Base-by-base conservation (phyloP, 345 rosid species). In the Hibiscus tridactylites region DNA sequence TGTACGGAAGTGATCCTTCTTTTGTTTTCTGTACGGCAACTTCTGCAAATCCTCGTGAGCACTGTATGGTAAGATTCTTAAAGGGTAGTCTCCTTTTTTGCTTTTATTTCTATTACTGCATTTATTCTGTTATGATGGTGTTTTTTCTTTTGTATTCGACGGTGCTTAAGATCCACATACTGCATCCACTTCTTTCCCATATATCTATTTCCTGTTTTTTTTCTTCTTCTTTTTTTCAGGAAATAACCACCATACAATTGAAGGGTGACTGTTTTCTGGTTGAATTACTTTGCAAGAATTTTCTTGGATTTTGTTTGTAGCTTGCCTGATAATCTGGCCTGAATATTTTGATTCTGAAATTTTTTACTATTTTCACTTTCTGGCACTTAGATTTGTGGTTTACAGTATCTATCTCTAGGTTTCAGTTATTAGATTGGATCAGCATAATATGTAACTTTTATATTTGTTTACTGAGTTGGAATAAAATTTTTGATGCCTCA, bases 1-100 rank as follows among this genome's bases (percentile, higher is more conserved):
- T 87, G 35, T 91, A 94, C 83, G 93, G 91, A 31, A 78, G 81
- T 71, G 82, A 84, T 79, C 98, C 98, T 71, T 82, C 88, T 33
- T 94, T 90, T 77, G 75, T 94, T 67, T 94, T 94, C 83, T 91
- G 85, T 64, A 90, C 98, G 68, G 98, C 98, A 77, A 94, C 98
- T 77, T 94, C 95, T 74, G 96, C 96, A 71, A 94, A 94, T 75
- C 97, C 98, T 74, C 80, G 76, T 71, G 93, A 94, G 74, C 97
- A 91, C 81, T 94, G 97, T 78, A 91, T 88, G 98, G 98, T 94
- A 81, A 77, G 86, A 67, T 65, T 64, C 65, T 56, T 37, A 47
- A 46, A 71, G 66, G 76, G 53, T 73, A 59, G 64, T 72, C 29
- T 37, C 61, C 47, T 65, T 64, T 71, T 73, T 75, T 70, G 58